Base-by-base conservation (phyloP, 2,329 filamentous ascomycete species). In the Coniochaeta pulveracea region DNA sequence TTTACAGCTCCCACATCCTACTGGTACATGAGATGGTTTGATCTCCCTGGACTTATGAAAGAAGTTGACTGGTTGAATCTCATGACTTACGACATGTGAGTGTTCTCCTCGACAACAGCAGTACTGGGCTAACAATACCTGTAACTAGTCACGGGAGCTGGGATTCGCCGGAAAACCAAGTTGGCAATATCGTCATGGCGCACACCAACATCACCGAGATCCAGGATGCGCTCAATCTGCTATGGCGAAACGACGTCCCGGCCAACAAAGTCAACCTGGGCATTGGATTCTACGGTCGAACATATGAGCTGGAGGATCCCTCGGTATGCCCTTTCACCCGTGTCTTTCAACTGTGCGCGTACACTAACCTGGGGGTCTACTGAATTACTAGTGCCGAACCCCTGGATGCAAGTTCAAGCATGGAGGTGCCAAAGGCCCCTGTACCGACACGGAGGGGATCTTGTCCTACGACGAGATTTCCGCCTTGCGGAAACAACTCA, bases 121-220 rank as follows among this genome's bases (percentile, higher is more conserved):
- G 21, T n/a, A n/a, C 21, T 8, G n/a, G n/a, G 8, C 21, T 23
- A n/a, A 23, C 21, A n/a, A 23, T 23, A n/a, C n/a, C n/a, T 23
- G 21, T 8, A 8, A 15, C 7, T 27, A 27, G 7, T 57, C 36
- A 17, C 2, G 18, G 28, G 6, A 8, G 6, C 11, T 37, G 34
- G 34, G 34, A 36, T 24, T 3, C 3, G 3, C 8, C n/a, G n/a
- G n/a, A 5, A 14, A 33, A n/a, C 18, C n/a, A 8, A 19, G 26
- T 19, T 17, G 56, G 55, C 2, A 24, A 40, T 2, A 41, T 44
- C 10, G 44, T 61, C 6, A 42, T 49, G 15, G 40, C 45, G 3
- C 61, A 64, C 35, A 61, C 61, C 0, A 61, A 65, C 37, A 34
- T 63, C 6, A 59, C 58, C 5, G 59, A 64, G 35, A 63, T 63